These are phyloP conservation scores for Prunus salicina DNA, from an alignment of 306 rosid genomes.

Conservation along the genomic window DNA sequence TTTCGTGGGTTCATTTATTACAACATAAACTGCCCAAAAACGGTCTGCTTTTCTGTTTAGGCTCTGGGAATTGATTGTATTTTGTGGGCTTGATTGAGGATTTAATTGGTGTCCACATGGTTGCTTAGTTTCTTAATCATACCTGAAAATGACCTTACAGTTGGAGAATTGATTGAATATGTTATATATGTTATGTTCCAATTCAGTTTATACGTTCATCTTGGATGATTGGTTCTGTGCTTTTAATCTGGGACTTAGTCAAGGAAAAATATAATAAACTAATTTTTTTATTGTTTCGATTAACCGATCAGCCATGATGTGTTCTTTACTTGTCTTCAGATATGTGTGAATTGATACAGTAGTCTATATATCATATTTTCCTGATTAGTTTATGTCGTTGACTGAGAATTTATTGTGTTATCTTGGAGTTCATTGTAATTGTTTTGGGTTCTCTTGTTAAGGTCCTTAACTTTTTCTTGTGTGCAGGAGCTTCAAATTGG, in stretches of 20 bases:
- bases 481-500: constrained; percentile 8
- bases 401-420: background rate
- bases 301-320: background rate
- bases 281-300: background rate
- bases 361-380: background rate
- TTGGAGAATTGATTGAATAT: background rate
- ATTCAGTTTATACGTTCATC: background rate
- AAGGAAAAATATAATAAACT: too few relatives aligned
- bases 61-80: background rate
- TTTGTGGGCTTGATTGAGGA: background rate
- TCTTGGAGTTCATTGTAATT: background rate
- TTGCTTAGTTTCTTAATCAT: background rate
- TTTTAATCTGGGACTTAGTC: background rate
- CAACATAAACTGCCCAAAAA: background rate
- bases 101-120: background rate
- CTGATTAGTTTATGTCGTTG: background rate
- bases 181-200: background rate
- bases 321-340: background rate
- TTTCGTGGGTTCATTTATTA: background rate
- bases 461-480: background rate
- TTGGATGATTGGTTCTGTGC: background rate
- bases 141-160: background rate
- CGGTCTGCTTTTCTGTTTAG: background rate
- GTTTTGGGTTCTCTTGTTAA: background rate
- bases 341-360: background rate